Evolutionary conservation across 2,329 filamentous ascomycete genomes (phyloP).

Genomic region (Coniella lustricola): DNA sequence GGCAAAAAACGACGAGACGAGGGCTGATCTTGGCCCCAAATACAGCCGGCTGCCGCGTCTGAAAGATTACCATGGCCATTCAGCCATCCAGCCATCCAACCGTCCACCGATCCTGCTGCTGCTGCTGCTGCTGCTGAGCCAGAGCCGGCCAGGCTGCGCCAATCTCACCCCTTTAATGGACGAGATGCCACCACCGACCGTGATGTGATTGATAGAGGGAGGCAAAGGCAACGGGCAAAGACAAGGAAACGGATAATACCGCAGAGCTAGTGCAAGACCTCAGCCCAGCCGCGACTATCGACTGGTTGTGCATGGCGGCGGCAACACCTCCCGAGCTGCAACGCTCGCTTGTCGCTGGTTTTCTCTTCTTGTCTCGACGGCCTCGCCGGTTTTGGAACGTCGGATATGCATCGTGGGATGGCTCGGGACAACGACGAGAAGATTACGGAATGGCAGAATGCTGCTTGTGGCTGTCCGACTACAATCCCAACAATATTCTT

Average conservation of each 20-base stretch:
- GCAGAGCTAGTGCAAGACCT: not conserved
- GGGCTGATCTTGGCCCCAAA: constrained; percentile 3
- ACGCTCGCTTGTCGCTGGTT: not conserved
- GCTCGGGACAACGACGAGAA: constrained; percentile 2
- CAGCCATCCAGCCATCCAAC: not conserved
- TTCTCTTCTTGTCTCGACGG: not conserved
- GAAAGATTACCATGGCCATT: not conserved
- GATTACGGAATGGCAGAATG: not conserved
- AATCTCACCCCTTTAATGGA: not conserved
- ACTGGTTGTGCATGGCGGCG: not conserved
- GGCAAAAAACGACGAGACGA: not conserved
- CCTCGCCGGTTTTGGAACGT: not conserved
- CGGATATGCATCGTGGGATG: not conserved
- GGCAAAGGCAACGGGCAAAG: not conserved
- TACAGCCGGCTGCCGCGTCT: not conserved
- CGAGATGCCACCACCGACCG: not conserved
- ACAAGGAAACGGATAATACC: not conserved
- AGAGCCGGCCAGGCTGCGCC: too few species aligned
- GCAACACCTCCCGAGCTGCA: not conserved
- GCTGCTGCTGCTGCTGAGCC: too few species aligned
- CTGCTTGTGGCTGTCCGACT: not conserved
- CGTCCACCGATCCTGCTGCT: too few species aligned
- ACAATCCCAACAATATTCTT: not conserved
- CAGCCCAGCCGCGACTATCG: not conserved
- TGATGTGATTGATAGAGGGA: not conserved